phyloP scores from a whole-genome alignment of 768 basidiomycete genomes.

The Phaeotremella skinneri region DNA sequence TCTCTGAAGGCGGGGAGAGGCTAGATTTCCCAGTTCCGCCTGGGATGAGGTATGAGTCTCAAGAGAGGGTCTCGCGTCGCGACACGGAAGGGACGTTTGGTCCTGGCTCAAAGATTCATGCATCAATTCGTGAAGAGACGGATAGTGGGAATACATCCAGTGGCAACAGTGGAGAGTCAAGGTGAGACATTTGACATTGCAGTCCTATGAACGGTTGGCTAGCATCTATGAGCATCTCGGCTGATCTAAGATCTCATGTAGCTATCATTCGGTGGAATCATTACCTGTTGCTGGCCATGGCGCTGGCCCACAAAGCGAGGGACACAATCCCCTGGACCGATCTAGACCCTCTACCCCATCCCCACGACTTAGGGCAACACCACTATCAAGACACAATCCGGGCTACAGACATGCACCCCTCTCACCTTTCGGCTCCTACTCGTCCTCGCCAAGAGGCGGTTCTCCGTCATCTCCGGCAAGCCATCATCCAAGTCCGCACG shows the following conservation, averaged over 20 bases:
- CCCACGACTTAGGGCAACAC: not conserved
- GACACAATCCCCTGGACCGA: not conserved
- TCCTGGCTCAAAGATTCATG: not conserved
- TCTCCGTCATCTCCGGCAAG: not conserved
- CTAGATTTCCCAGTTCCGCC: not conserved
- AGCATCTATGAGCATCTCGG: not conserved
- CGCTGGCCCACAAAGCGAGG: no score
- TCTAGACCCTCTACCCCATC: not conserved
- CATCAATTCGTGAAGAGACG: not conserved
- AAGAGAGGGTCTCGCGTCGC: not conserved
- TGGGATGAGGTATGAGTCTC: not conserved
- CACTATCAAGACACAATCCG: not conserved
- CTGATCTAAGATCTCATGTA: no score
- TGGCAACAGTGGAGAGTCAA: not conserved
- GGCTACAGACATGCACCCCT: not conserved
- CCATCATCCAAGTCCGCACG: not conserved
- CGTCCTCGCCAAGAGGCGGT: no score
- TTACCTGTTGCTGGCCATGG: not conserved
- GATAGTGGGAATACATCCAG: not conserved
- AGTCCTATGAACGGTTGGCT: not conserved
- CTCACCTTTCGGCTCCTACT: conserved; percentile 1
- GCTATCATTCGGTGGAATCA: not conserved
- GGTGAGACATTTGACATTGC: not conserved
- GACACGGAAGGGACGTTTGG: conserved; percentile 1
- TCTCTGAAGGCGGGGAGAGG: not conserved